A percentile compares a stretch with the other conserved stretches of the same genome.
Evolutionary conservation across 2,329 filamentous ascomycete species (phyloP).

Genomic region (Aciculosporium take): DNA sequence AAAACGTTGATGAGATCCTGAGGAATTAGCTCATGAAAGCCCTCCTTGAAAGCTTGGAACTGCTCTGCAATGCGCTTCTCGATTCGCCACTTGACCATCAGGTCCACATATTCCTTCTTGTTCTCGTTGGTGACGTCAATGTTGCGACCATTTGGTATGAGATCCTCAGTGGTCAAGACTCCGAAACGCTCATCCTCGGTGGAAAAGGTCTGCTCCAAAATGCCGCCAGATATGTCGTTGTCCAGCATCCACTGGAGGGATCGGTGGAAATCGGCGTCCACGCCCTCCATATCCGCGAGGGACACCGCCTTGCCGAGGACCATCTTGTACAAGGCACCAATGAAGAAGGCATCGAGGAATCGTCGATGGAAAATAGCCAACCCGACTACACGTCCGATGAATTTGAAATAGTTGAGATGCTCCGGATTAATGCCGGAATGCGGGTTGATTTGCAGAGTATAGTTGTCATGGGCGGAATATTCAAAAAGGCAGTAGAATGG

Average conservation of each 20-base stretch:
- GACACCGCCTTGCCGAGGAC: conserved; percentile 84
- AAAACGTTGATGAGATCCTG: conserved; percentile 96
- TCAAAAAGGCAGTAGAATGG: conserved; percentile 99
- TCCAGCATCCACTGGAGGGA: conserved; percentile 96
- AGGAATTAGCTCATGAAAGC: conserved; percentile 95
- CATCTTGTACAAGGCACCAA: conserved; percentile 99
- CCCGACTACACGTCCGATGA: conserved; percentile 93
- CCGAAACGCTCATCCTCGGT: conserved; percentile 97
- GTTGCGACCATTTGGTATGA: conserved; percentile 78
- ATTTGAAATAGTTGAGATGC: conserved; percentile 99
- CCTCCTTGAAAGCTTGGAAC: conserved; percentile 93
- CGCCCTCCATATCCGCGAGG: conserved; percentile 94
- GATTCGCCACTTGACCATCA: conserved; percentile 98
- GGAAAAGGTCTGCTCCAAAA: conserved; percentile 89
- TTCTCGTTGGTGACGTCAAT: conserved; percentile 98
- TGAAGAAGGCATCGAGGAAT: conserved; percentile 98
- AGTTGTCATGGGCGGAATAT: conserved; percentile 99
- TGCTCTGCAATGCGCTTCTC: conserved; percentile 97
- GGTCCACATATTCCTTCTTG: conserved; percentile 96
- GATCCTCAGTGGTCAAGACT: conserved; percentile 82
- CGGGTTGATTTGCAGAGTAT: conserved; percentile 98
- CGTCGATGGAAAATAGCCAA: conserved; percentile 95
- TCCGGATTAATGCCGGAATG: conserved; percentile 98
- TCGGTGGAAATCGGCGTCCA: conserved; percentile 93
- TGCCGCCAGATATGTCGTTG: conserved; percentile 84